Evolutionary conservation across 768 basidiomycete species (phyloP), one percentile per base, ranked within the genome.

Genomic region (Pisolithus sp.): DNA sequence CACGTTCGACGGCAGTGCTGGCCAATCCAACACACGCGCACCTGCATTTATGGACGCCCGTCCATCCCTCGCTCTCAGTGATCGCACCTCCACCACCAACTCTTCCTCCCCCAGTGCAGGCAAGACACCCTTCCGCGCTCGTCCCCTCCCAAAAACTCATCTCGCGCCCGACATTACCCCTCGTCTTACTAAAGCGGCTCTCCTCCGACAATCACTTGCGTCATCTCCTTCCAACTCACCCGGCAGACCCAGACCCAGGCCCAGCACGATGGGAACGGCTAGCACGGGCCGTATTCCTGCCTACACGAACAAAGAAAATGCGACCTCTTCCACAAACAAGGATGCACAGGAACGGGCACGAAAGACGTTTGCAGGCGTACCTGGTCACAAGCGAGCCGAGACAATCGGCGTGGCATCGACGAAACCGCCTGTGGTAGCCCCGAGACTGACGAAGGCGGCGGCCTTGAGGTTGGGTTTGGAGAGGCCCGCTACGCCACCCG

Each of bases 371-470:
- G 76, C 78, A 21, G 83, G 87, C 55, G 82, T 91, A 4, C 90
- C 89, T 0, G 89, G 89, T 0, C 90, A 92, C 66, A 90, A 89
- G 62, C 84, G 90, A 15, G 45, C 75, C 0, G 79, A 74, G 56
- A 78, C 77, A 7, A 87, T 93, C 47, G 51, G 70, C 0, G 90
- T 93, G 8, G 83, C 89, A 13, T 86, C 83, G 20, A 89, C 85
- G 20, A 81, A 81, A 13, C 78, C 89, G 2, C 89, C 89, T 5
- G 62, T 64, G 3, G 80, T 90, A 41, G 77, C 83, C 0, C 89
- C 89, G 2, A 73, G 86, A 40, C 82, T 89, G 83, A 85, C 86
- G 1, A 80, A 80, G 26, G 87, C 89, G 4, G 85, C 89, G 2
- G 75, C 85, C 12, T 69, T 91, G 50, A 75, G 87, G 51, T 61